Percentiles rank a stretch among this genome's conserved stretches.
Evolutionary conservation across 441 rosid genomes (phyloP).

Genomic region (Erodium trifolium): DNA sequence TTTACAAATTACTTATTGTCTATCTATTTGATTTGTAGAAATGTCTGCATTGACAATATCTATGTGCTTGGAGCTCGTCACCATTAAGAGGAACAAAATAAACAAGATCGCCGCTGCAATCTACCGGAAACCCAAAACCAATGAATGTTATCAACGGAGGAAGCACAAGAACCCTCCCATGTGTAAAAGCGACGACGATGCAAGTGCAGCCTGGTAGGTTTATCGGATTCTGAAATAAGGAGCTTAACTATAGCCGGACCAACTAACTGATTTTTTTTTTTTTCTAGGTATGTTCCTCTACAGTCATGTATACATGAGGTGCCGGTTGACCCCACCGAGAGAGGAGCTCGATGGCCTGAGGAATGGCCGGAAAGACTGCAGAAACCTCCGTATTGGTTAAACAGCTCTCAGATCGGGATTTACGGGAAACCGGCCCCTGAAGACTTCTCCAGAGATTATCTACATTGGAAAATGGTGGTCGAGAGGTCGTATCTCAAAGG

Average conservation of each 20-base stretch:
- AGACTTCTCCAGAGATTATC: constrained; percentile 61
- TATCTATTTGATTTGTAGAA: constrained; percentile 26
- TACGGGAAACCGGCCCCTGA: constrained; percentile 80
- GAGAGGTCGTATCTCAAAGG: constrained; percentile 57
- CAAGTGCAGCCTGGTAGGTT: constrained; percentile 77
- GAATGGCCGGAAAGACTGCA: constrained; percentile 64
- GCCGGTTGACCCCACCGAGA: constrained; percentile 35
- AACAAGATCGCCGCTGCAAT: constrained; percentile 67
- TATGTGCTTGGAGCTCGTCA: constrained; percentile 85
- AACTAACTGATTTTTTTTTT: no score
- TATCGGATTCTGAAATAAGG: no score
- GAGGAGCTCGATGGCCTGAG: constrained; percentile 71
- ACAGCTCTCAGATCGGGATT: constrained; percentile 79
- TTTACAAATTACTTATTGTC: not conserved
- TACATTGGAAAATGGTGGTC: constrained; percentile 76
- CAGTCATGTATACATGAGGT: constrained; percentile 72
- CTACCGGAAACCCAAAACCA: constrained; percentile 62
- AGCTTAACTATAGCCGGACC: no score
- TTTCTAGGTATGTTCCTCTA: constrained; percentile 38
- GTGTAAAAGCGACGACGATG: constrained; percentile 65
- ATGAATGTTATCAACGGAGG: constrained; percentile 71
- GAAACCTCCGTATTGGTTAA: constrained; percentile 70
- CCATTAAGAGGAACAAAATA: constrained; percentile 63
- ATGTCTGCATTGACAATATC: constrained; percentile 60
- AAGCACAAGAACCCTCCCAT: constrained; percentile 53